A percentile compares a stretch with the other conserved stretches of the same genome.
Evolutionary conservation across 768 basidiomycete species (phyloP).

Genomic region (Asterophora lycoperdoides): DNA sequence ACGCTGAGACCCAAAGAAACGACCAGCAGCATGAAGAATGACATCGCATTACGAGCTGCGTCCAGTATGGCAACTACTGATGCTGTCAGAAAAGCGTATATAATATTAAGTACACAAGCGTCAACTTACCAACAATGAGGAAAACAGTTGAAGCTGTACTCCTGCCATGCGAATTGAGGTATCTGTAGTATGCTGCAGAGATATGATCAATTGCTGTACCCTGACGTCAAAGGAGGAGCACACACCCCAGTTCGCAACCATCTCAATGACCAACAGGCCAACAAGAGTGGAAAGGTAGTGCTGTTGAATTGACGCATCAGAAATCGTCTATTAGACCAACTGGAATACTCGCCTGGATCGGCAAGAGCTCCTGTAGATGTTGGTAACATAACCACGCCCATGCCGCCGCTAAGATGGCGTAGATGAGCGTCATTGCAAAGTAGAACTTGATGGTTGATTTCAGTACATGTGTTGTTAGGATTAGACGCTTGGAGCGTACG

Average conservation of each 20-base stretch:
- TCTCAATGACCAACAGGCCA: constrained; percentile 85
- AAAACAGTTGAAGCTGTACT: constrained; percentile 78
- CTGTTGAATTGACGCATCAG: constrained; percentile 31
- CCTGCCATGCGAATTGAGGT: constrained; percentile 83
- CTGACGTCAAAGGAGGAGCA: background rate
- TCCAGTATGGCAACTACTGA: constrained; percentile 84
- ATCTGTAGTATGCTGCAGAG: constrained; percentile 80
- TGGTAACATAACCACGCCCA: constrained; percentile 87
- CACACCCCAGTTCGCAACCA: constrained; percentile 87
- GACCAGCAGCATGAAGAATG: constrained; percentile 92
- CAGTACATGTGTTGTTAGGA: background rate
- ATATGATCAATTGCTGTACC: background rate
- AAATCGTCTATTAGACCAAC: background rate
- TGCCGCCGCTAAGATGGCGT: constrained; percentile 55
- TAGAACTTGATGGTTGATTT: constrained; percentile 62
- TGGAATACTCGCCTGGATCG: constrained; percentile 62
- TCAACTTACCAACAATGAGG: constrained; percentile 79
- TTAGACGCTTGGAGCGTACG: constrained; percentile 41
- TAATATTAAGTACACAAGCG: background rate
- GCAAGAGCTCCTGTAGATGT: constrained; percentile 79
- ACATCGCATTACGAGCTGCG: constrained; percentile 89
- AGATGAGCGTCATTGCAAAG: constrained; percentile 77
- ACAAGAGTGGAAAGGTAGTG: constrained; percentile 90
- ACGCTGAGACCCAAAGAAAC: constrained; percentile 92
- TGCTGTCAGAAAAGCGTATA: constrained; percentile 4